phyloP scores from a whole-genome alignment of 768 basidiomycete genomes.

The Kondoa malvinella region DNA sequence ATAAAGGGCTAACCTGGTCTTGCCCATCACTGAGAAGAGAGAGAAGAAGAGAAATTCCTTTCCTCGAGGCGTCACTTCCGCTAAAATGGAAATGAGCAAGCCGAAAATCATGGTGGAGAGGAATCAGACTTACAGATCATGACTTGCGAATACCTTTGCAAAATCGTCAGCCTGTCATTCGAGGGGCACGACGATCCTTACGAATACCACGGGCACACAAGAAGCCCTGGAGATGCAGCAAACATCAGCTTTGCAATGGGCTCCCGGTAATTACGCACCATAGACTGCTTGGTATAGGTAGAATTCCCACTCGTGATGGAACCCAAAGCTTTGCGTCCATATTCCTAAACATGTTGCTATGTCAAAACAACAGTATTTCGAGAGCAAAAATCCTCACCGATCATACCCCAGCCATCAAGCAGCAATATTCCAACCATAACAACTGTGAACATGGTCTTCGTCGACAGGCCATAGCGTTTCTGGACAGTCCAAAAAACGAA shows the following conservation, averaged over 20 bases:
- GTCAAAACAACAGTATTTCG: too few relatives aligned
- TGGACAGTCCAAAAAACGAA: slow-evolving; percentile 7
- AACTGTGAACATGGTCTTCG: slow-evolving; percentile 13
- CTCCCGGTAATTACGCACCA: not conserved
- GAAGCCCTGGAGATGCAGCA: slow-evolving; percentile 51
- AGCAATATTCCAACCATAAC: slow-evolving; percentile 6
- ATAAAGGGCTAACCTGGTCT: slow-evolving; percentile 36
- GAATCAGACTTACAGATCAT: slow-evolving; percentile 48
- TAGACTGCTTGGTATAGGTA: slow-evolving; percentile 12
- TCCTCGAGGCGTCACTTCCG: slow-evolving; percentile 45
- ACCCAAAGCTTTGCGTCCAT: slow-evolving; percentile 18
- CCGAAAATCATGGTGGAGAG: not conserved
- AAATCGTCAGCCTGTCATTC: too few relatives aligned
- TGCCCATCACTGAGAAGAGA: slow-evolving; percentile 57
- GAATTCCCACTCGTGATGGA: slow-evolving; percentile 14
- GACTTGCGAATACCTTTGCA: slow-evolving; percentile 48
- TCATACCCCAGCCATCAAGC: slow-evolving; percentile 12
- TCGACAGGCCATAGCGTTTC: slow-evolving; percentile 7
- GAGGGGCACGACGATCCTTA: too few relatives aligned
- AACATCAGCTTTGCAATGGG: slow-evolving; percentile 35
- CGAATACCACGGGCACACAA: slow-evolving; percentile 66
- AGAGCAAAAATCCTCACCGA: too few relatives aligned
- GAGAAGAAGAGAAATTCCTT: slow-evolving; percentile 62
- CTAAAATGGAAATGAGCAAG: not conserved
- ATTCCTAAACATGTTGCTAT: too few relatives aligned